Base-by-base conservation (phyloP, 441 rosid genomes). In the Populus hybrid region DNA sequence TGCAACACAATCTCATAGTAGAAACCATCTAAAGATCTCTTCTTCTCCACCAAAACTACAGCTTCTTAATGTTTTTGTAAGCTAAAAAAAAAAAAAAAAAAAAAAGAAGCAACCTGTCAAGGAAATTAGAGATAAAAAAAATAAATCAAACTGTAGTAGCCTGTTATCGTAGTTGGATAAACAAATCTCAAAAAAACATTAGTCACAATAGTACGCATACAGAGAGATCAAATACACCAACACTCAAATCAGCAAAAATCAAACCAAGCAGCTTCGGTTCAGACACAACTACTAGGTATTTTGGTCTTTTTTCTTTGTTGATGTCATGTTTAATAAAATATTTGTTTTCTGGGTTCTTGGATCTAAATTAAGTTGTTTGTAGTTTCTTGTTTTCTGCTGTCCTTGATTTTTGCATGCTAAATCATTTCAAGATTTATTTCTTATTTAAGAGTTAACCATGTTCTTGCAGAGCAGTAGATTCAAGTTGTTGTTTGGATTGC, bases 11-110 rank as follows among this genome's bases (percentile, higher is more conserved):
- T 84, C 85, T 83, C 50, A 69, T 80, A 77, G 16, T 0, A 83
- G 85, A 82, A 85, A 78, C 86, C 88, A 69, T 82, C 77, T 82
- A 93, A 95, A 95, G 94, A 91, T 26, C 84, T 75, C 81, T 73
- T 80, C 23, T 74, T 63, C 66, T 63, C 14, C 57, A 46, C 71
- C 71, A 66, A 82, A 19, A 73, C 73, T 42, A 28, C 79, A 64
- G 32, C 79, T 73, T 81, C 84, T 71, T 68, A 35, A 32, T 24
- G 35, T 73, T 21, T 71, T 70, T 73, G 61, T 14, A 1, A 53
- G 40, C 69, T 12, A 23, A 21, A 8, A 18, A n/a, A 14, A 18
- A 18, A 36, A 9, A 2, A 1, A 2, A 38, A 38, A 38, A 2
- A 38, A 9, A 9, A 38, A 38, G 4, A 38, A 38, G 46, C 46